Base-by-base conservation (phyloP, 306 rosid genomes). In the Oxytropis ochrocephala region DNA sequence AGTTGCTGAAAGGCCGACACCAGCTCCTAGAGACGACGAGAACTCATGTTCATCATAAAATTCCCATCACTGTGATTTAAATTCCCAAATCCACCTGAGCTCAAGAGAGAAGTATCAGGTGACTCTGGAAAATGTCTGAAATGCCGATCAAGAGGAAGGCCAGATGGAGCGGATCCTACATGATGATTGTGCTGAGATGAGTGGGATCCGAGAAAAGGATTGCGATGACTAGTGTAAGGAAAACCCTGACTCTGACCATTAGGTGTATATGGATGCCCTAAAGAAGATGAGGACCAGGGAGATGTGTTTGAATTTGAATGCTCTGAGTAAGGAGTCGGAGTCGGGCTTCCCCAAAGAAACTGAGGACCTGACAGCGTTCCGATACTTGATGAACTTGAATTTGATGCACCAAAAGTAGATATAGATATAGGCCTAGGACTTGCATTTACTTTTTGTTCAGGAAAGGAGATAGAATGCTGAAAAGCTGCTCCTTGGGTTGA, bases 301-400 rank as follows among this genome's bases (percentile, higher is more conserved):
- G 92, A 78, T 66, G 93, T 84, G 68, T 71, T 89, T 43, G 86
- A 69, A 56, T 30, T 89, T 43, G 86, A 69, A 56, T 30, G 86
- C 59, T 84, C 92, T 0, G 91, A 44, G 60, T 85, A 89, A 38
- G 89, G 89, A 74, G 88, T 83, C 7, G 96, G 89, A 74, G 88
- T 83, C 7, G 96, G 89, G 69, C 89, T 89, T 73, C 98, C 98
- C 98, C 98, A 92, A 36, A 89, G 98, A 84, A 92, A 92, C 80
- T 92, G 96, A 53, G 91, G 93, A 80, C 96, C 96, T 48, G 95
- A 84, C 70, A 92, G 68, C 12, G 96, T 92, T 55, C 95, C 98
- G 61, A 89, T 74, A 57, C 85, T 79, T 33, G 96, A 81, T 68
- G 89, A 77, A 82, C 73, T 82, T 41, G 90, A 85, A 53, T 55